Evolutionary conservation across 2,329 filamentous ascomycete species (phyloP).

Genomic region (Davidsoniella neocaledoniae): DNA sequence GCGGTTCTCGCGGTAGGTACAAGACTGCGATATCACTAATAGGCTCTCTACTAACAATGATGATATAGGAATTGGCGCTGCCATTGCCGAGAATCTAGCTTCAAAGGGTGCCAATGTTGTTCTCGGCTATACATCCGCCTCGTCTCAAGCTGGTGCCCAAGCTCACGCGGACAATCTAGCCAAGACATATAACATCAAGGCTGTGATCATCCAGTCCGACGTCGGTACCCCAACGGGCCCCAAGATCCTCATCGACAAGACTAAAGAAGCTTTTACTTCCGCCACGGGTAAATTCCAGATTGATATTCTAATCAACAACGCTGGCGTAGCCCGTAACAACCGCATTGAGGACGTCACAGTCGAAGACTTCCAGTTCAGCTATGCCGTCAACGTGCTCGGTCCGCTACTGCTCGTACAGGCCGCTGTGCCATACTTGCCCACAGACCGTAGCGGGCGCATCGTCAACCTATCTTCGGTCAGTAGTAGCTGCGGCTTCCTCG

Average conservation of each 20-base stretch:
- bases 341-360: conserved; percentile 42
- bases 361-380: conserved; percentile 53
- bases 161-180: conserved; percentile 48
- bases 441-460: conserved; percentile 43
- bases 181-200: conserved; percentile 39
- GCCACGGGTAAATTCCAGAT: conserved; percentile 40
- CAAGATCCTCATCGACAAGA: conserved; percentile 38
- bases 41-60: not conserved
- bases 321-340: conserved; percentile 53
- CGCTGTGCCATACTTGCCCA: conserved; percentile 49
- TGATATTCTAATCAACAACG: conserved; percentile 80
- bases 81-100: conserved; percentile 50
- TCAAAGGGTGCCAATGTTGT: conserved; percentile 53
- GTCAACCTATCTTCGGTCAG: conserved; percentile 39
- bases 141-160: conserved; percentile 27
- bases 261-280: conserved; percentile 39
- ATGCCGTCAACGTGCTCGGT: conserved; percentile 66
- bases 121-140: conserved; percentile 47
- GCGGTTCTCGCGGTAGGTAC: conserved; percentile 53
- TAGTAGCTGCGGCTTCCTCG: conserved; percentile 34
- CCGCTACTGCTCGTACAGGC: conserved; percentile 66
- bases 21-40: not conserved
- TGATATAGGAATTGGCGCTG: conserved; percentile 48
- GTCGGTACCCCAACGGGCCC: conserved; percentile 46
- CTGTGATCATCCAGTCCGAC: conserved; percentile 52